Evolutionary conservation across 2,329 filamentous ascomycete species (phyloP).

Genomic region (Alternaria metachromatica): DNA sequence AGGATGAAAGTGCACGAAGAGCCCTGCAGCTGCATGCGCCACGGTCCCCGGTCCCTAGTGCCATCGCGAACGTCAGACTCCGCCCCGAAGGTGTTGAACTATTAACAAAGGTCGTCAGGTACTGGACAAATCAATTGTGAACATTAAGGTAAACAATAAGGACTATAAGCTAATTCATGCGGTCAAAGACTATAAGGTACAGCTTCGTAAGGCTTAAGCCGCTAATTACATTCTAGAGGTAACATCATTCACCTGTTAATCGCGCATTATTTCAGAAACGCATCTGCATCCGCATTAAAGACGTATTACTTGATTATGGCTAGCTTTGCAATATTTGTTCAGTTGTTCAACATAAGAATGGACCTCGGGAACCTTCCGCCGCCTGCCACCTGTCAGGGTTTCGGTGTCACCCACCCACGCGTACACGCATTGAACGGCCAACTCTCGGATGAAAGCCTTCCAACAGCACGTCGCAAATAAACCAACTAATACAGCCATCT

Average conservation of each 20-base stretch:
- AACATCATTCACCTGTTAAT: not conserved
- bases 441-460: not conserved
- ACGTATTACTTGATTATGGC: not conserved
- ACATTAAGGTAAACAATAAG: not conserved
- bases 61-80: slow-evolving; percentile 5
- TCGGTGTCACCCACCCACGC: not conserved
- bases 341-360: not conserved
- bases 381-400: not conserved
- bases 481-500: not conserved
- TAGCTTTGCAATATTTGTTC: not conserved
- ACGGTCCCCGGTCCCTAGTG: slow-evolving; percentile 6
- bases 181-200: not conserved
- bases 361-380: not conserved
- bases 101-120: not conserved
- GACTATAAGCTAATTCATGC: accelerated
- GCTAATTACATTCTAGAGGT: not conserved
- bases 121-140: not conserved
- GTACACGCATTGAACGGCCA: not conserved
- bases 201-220: not conserved
- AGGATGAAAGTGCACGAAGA: slow-evolving; percentile 14
- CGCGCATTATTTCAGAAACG: not conserved
- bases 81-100: not conserved
- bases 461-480: not conserved
- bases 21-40: slow-evolving; percentile 26
- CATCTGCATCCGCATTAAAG: not conserved